Evolutionary conservation across 768 basidiomycete genomes (phyloP), one percentile per base, ranked within the genome.

Genomic region (Mrakia hoshinonis): DNA sequence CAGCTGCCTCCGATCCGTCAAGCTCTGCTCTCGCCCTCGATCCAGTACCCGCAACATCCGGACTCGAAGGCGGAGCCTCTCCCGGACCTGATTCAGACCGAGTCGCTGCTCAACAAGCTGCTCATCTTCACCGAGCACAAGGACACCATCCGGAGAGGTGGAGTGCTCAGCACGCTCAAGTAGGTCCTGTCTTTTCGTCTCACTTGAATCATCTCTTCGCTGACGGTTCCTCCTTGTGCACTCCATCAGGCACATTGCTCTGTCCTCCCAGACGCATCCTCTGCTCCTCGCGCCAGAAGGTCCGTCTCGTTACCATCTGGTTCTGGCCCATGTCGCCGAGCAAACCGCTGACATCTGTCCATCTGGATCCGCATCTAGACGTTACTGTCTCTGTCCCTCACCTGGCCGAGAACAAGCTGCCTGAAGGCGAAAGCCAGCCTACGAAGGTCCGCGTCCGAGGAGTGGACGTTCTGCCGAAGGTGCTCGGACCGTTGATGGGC

Each of bases 401-500:
- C 20, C 55, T 72, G 24, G 47, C 64, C 20, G 70, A 72, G 38
- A 67, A 72, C 34, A 55, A 52, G 3, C 47, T 66, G 2, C 43
- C 67, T 0, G 31, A 29, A 34, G 91, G 94, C 65, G 80, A 84
- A 1, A 74, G 82, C 7, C 77, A 76, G 48, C 83, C 88, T 26
- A 75, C 85, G 18, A 82, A 80, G n/a, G 75, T 77, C 29, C 77
- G 72, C 62, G 79, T 80, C 38, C 78, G 78, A 2, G 92, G 93
- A 5, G 86, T 97, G 46, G 89, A 92, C 79, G 85, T 89, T 2
- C 83, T 98, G 12, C 89, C 91, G 0, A 89, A 87, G 77, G 83
- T 99, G 13, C 83, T 99, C 3, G 84, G 94, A 0, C 95, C 96
- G 0, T 82, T 99, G 2, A 92, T 95, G 51, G 94, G 95, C 7